phyloP scores from a whole-genome alignment of 495 filamentous ascomycete genomes.

The Neurospora tetraspora region DNA sequence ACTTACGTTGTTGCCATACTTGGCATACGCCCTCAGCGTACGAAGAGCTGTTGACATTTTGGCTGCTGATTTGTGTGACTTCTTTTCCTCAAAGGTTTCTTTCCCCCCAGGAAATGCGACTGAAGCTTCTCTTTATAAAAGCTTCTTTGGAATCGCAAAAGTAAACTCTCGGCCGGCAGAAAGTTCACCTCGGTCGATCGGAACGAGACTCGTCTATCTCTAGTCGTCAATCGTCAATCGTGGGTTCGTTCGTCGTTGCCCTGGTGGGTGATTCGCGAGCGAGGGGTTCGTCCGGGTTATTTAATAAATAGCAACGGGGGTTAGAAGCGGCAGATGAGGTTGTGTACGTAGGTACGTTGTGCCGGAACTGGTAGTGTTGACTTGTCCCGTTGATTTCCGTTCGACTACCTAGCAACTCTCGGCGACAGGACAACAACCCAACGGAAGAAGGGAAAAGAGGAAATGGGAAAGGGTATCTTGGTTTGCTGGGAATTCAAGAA shows the following conservation, averaged over 20 bases:
- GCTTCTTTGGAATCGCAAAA: not conserved
- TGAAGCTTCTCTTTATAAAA: not conserved
- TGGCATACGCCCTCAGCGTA: conserved; percentile 41
- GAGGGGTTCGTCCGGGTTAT: not conserved
- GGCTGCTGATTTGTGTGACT: not conserved
- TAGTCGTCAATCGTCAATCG: not conserved
- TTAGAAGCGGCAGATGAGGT: conserved; percentile 3
- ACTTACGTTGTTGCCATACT: conserved; percentile 40
- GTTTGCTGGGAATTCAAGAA: not conserved
- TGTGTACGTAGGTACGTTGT: not conserved
- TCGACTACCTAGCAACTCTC: not conserved
- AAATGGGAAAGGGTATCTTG: not conserved
- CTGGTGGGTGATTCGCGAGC: not conserved
- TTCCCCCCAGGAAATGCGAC: not conserved
- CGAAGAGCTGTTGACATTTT: conserved; percentile 42
- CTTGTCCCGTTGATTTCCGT: not conserved
- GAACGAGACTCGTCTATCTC: not conserved
- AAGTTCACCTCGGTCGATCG: not conserved
- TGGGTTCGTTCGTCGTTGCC: not conserved
- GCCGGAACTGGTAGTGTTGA: not conserved
- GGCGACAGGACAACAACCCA: not conserved
- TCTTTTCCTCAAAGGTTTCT: not conserved
- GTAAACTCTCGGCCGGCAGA: not conserved
- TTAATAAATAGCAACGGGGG: not conserved
- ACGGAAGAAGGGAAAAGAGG: not conserved